These are phyloP conservation scores for Ensete ventricosum DNA, from an alignment of 176 grass and related monocot species.

Conservation along the genomic window DNA sequence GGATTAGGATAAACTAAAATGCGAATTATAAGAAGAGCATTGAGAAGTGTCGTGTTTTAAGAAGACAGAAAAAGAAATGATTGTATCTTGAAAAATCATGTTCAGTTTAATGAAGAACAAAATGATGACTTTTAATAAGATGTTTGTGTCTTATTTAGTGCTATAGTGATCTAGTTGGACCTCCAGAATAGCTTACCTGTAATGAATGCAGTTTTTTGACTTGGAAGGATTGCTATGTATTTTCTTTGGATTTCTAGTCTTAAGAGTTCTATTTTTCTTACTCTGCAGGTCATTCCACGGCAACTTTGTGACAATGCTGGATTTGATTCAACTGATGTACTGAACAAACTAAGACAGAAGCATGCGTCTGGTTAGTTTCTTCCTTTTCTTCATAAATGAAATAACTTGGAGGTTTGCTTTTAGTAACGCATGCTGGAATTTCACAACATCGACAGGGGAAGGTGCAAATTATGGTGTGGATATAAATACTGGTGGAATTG, in stretches of 20 bases:
- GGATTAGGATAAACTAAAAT: too few species aligned
- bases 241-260: background rate
- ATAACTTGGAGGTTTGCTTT: background rate
- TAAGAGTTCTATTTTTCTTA: background rate
- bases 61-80: too few species aligned
- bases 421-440: background rate
- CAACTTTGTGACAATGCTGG: conserved; percentile 98
- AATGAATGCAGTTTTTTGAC: background rate
- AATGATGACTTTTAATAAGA: background rate
- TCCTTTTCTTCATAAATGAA: background rate
- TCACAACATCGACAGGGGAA: conserved; percentile 38
- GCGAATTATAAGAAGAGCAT: too few species aligned
- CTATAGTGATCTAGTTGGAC: too few species aligned
- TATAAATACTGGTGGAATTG: conserved; percentile 85
- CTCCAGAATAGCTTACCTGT: background rate
- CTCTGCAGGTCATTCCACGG: conserved; percentile 64
- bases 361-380: conserved; percentile 65
- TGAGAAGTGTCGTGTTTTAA: too few species aligned
- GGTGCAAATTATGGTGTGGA: conserved; percentile 96
- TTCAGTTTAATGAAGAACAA: background rate
- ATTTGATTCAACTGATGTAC: conserved; percentile 85
- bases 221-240: background rate
- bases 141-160: background rate
- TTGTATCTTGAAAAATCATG: too few species aligned
- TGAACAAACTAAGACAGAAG: conserved; percentile 93